Evolutionary conservation across 306 rosid species (phyloP), one percentile per base, ranked within the genome.

Genomic region (Vachellia collinsii): DNA sequence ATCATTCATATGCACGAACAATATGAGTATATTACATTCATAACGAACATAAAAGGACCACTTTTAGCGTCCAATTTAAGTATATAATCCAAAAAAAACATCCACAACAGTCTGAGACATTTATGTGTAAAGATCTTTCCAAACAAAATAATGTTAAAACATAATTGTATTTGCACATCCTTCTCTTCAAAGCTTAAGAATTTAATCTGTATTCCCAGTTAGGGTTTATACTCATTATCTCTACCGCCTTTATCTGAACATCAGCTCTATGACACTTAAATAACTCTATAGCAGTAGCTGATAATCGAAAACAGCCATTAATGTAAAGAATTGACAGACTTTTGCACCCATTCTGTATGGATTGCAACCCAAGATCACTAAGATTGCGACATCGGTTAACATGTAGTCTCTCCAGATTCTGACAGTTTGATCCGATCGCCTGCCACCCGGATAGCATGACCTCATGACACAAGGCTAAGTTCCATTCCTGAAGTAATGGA

Each of bases 401-500:
- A 7, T 91, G 93, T 36, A 91, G 83, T 68, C 34, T 88, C 85
- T 85, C 83, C 85, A 89, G 77, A 19, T 82, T 89, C 25, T 65
- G 61, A 61, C 90, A 89, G 81, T 88, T 64, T 37, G 62, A 46
- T 51, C 92, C 92, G 4, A 88, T 85, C 4, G 93, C 88, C 37
- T 67, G 82, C 96, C 93, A 91, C 64, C 92, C 91, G 10, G 67
- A 46, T 74, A 81, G 70, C 61, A 73, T 77, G 64, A 89, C 88
- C 75, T 79, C 89, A 39, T 87, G 89, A 62, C 95, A 87, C 25
- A 89, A 75, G 9, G 91, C 95, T 53, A 91, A 84, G 88, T 89
- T 91, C 92, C 95, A 91, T 47, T 91, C 91, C 78, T 87, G 79
- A 51, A 89, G 90, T 10, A 86, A 79, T 0, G 85, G 84, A 77